Evolutionary conservation across 805 yeast genomes (phyloP).

Genomic region (Suhomyces prunicola): DNA sequence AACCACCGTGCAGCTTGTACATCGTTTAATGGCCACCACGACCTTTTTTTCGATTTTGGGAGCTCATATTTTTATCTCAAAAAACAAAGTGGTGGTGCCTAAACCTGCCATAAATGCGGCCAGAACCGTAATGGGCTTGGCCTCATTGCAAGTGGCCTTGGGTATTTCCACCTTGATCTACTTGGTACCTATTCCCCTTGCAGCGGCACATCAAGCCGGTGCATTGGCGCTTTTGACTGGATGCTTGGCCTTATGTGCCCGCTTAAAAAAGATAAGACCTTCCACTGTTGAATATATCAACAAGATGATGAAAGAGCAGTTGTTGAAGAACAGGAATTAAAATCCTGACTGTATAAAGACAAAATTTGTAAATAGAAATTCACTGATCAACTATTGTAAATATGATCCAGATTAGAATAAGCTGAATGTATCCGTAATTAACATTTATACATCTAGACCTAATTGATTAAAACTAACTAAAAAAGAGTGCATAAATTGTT

Average conservation of each 20-base stretch:
- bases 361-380: neutral
- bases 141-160: conserved; percentile 72
- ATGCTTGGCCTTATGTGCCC: conserved; percentile 49
- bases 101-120: conserved; percentile 49
- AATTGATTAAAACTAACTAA: no score
- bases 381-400: neutral
- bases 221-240: conserved; percentile 85
- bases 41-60: conserved; percentile 72
- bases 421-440: neutral
- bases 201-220: conserved; percentile 97
- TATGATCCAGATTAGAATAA: no score
- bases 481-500: no score
- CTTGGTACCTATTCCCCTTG: conserved; percentile 88
- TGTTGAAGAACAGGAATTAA: conserved; percentile 6
- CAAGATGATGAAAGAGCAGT: conserved; percentile 26
- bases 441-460: no score
- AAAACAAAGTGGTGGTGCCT: conserved; percentile 56
- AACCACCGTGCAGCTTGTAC: conserved; percentile 89
- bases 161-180: conserved; percentile 86
- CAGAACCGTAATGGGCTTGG: conserved; percentile 78
- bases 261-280: conserved; percentile 38
- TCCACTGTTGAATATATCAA: conserved; percentile 30
- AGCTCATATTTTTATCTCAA: conserved; percentile 64
- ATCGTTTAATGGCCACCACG: conserved; percentile 78
- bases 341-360: neutral